A percentile compares a stretch with the other conserved stretches of the same genome.
phyloP scores from a whole-genome alignment of 208 protist genomes.

The Crithidia fasciculata region DNA sequence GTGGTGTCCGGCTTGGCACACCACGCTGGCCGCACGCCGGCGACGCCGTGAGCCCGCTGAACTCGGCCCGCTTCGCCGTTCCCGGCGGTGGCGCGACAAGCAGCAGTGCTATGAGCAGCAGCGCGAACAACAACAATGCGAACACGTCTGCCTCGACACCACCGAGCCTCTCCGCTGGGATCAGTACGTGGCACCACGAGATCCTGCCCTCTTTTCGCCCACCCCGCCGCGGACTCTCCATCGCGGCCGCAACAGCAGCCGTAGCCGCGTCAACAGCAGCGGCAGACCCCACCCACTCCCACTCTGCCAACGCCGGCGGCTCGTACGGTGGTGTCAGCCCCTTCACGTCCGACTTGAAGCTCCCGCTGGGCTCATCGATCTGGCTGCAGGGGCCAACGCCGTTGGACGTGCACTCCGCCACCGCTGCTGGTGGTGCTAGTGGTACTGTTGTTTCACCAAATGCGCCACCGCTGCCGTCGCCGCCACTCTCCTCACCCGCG shows the following conservation, averaged over 20 bases:
- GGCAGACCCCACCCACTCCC: too few species aligned
- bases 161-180: constrained; percentile 5
- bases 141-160: background rate
- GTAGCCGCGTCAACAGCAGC: too few species aligned
- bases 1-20: constrained; percentile 26
- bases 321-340: too few species aligned
- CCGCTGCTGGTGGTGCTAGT: background rate
- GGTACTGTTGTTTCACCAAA: background rate
- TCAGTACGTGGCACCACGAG: constrained; percentile 22
- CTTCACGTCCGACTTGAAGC: background rate
- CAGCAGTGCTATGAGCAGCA: background rate
- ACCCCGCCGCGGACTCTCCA: constrained; percentile 3
- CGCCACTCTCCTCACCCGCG: background rate
- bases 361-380: constrained; percentile 18
- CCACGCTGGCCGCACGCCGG: constrained; percentile 28
- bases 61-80: constrained; percentile 16
- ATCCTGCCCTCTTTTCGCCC: constrained; percentile 13
- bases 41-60: constrained; percentile 18
- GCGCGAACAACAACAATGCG: background rate
- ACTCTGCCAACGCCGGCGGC: too few species aligned
- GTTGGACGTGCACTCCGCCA: constrained; percentile 25
- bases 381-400: constrained; percentile 37
- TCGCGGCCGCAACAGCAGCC: too few species aligned
- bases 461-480: background rate
- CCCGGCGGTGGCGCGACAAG: background rate